Evolutionary conservation across 2,329 filamentous ascomycete species (phyloP).

Genomic region (Fusarium sarcochroum): DNA sequence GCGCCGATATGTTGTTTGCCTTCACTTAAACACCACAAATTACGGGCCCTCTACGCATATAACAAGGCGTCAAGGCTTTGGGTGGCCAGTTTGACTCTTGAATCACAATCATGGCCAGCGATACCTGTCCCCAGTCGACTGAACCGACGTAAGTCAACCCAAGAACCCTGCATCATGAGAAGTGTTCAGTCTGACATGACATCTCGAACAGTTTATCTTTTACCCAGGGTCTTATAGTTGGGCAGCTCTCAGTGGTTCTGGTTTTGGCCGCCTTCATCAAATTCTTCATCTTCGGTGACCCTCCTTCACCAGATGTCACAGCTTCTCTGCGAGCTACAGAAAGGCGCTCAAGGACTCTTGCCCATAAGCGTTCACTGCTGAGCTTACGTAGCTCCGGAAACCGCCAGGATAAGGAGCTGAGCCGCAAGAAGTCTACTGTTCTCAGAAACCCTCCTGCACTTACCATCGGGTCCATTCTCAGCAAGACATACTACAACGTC

Average conservation of each 20-base stretch:
- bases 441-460: slow-evolving; percentile 80
- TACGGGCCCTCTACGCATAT: background rate
- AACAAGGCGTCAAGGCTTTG: background rate
- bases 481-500: slow-evolving; percentile 98
- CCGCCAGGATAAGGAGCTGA: slow-evolving; percentile 62
- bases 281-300: slow-evolving; percentile 99
- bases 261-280: slow-evolving; percentile 97
- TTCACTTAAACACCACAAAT: background rate
- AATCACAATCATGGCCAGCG: slow-evolving; percentile 54
- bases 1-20: slow-evolving; percentile 8
- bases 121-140: slow-evolving; percentile 58
- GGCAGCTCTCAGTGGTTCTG: slow-evolving; percentile 92
- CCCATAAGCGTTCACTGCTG: slow-evolving; percentile 81
- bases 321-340: slow-evolving; percentile 82
- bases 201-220: slow-evolving; percentile 78
- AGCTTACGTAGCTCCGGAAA: slow-evolving; percentile 67
- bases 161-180: slow-evolving; percentile 16
- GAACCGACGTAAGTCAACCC: slow-evolving; percentile 59
- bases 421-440: slow-evolving; percentile 78
- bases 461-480: slow-evolving; percentile 93
- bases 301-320: slow-evolving; percentile 85
- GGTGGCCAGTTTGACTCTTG: background rate
- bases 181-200: slow-evolving; percentile 16
- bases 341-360: slow-evolving; percentile 78
- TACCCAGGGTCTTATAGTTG: slow-evolving; percentile 92